These are phyloP conservation scores for Apiotrichum domesticum DNA, from an alignment of 1,284 basidiomycete genomes.

Conservation along the genomic window DNA sequence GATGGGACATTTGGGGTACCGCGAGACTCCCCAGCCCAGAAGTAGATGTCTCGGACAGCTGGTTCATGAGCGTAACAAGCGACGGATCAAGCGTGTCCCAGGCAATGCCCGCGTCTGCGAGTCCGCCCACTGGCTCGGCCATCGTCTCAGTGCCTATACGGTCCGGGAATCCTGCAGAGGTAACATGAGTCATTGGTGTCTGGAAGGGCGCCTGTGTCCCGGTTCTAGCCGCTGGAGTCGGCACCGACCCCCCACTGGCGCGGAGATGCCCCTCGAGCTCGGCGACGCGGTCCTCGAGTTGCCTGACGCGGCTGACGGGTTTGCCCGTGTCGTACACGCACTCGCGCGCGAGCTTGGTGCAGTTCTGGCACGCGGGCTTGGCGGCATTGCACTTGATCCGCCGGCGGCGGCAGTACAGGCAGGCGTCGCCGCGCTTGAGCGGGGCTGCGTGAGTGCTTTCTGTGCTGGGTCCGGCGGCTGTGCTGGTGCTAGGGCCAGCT, in stretches of 20 bases:
- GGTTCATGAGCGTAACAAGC: conserved; percentile 29
- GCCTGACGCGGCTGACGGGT: conserved; percentile 37
- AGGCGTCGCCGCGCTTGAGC: conserved; percentile 40
- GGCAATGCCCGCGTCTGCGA: conserved; percentile 12
- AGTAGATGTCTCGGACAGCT: conserved; percentile 13
- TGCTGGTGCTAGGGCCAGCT: no score
- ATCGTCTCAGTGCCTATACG: no score
- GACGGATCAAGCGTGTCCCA: conserved; percentile 34
- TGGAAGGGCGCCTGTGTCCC: no score
- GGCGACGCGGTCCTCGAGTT: conserved; percentile 40
- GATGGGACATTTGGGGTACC: neutral
- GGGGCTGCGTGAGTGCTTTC: conserved; percentile 11
- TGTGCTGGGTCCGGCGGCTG: neutral
- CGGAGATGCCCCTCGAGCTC: conserved; percentile 27
- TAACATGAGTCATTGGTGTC: neutral
- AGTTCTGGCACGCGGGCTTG: conserved; percentile 39
- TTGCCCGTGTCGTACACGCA: conserved; percentile 41
- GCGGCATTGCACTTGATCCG: conserved; percentile 38
- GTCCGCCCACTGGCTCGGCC: no score
- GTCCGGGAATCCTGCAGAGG: neutral
- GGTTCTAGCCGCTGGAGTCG: no score
- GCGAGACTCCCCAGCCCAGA: no score
- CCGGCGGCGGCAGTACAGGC: conserved; percentile 41
- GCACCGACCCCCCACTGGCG: neutral
- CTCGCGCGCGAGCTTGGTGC: conserved; percentile 27